Evolutionary conservation across 2,329 filamentous ascomycete genomes (phyloP), one percentile per base, ranked within the genome.

Genomic region (Colletotrichum sp.): DNA sequence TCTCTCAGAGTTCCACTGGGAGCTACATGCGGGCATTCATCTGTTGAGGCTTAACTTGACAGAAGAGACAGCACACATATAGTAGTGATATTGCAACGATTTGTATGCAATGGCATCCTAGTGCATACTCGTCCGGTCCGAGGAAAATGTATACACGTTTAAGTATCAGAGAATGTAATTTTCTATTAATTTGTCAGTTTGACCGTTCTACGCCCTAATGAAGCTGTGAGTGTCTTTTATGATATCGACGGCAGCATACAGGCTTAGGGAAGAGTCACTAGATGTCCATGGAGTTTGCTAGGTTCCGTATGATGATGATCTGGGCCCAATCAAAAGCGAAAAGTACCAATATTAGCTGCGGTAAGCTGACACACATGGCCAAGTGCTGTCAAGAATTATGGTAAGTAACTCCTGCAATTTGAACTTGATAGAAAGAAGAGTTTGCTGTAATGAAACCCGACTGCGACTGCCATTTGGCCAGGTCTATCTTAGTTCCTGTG

Each of bases 221-320:
- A n/a, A 48, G 18, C 18, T 2, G 3, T n/a, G 9, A 3, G 10
- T 9, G 38, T 12, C 38, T 9, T 48, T 48, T 48, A 5, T 48
- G 3, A 48, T n/a, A 3, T 48, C 3, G 18, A 21, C 2, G 18
- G 10, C 43, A 48, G 18, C 0, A 48, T 13, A 2, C 43, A 48
- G 3, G 9, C 43, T 21, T 21, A 48, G 0, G 43, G 4, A 12
- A 21, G n/a, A 21, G 3, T 21, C 18, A 7, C 3, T 0, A n/a
- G 9, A 48, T 6, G 9, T 48, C 6, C 38, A 9, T n/a, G 5
- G 15, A n/a, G 18, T 48, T 9, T 48, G 6, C 38, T 9, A 43
- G 38, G 38, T 43, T 18, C 18, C 38, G 18, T 18, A 12, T 43
- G 38, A 43, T 6, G 38, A 43, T 18, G 2, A 15, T 2, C 15